These are phyloP conservation scores for Ascochyta fabae DNA, from an alignment of 2,329 filamentous ascomycete species.

Conservation along the genomic window DNA sequence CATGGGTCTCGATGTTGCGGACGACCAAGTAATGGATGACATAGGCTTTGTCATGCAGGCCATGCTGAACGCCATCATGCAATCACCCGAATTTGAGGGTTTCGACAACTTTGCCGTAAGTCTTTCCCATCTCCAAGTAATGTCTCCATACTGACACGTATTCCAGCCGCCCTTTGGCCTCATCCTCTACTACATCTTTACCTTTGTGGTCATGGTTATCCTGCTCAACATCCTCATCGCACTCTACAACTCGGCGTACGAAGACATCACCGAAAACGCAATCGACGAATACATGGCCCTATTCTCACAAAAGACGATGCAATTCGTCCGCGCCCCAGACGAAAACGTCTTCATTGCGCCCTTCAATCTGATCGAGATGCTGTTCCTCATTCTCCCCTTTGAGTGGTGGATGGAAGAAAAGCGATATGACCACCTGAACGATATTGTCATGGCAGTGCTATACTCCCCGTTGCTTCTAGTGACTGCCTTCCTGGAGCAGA, in stretches of 20 bases:
- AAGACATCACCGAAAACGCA: conserved; percentile 91
- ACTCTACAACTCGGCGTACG: conserved; percentile 94
- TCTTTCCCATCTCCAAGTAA: background rate
- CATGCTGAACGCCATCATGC: conserved; percentile 91
- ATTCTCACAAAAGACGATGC: conserved; percentile 92
- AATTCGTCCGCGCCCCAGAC: conserved; percentile 94
- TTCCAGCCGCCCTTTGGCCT: conserved; percentile 80
- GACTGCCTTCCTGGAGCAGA: conserved; percentile 67
- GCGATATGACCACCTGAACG: conserved; percentile 81
- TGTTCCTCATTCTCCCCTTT: conserved; percentile 77
- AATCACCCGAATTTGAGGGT: conserved; percentile 84
- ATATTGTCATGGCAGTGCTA: conserved; percentile 82
- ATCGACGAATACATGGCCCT: conserved; percentile 95
- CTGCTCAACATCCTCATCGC: conserved; percentile 96
- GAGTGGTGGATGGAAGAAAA: conserved; percentile 93
- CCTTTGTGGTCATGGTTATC: conserved; percentile 95
- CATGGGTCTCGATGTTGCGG: conserved; percentile 84
- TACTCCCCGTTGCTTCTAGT: conserved; percentile 85
- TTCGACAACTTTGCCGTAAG: conserved; percentile 81
- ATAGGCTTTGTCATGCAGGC: conserved; percentile 76
- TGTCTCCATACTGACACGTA: conserved; percentile 8
- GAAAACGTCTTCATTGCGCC: conserved; percentile 98
- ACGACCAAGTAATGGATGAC: conserved; percentile 69
- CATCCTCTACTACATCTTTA: conserved; percentile 96
- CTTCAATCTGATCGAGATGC: conserved; percentile 90